Evolutionary conservation across 208 protist species (phyloP).

Genomic region (Trypanosoma melophagium): DNA sequence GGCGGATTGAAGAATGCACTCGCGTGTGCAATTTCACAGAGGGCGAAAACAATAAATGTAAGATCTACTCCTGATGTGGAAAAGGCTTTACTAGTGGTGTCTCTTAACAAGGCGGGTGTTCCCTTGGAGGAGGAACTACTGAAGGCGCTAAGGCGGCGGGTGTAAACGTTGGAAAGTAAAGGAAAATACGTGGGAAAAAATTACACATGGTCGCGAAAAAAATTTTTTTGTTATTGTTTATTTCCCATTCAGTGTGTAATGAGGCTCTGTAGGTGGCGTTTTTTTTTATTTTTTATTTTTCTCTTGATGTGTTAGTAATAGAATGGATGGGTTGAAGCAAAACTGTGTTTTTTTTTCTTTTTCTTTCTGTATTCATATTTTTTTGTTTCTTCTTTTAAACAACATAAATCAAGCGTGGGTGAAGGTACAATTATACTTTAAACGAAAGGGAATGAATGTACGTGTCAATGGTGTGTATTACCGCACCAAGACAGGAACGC

Average conservation of each 20-base stretch:
- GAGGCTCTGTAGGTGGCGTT: too few species aligned
- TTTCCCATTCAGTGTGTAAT: too few species aligned
- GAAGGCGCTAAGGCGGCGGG: conserved; percentile 29
- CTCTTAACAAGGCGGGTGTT: conserved; percentile 63
- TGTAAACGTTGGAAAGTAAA: neutral
- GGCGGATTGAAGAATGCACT: conserved; percentile 29
- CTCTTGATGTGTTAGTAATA: too few species aligned
- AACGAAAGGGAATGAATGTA: conserved; percentile 31
- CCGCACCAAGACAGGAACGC: conserved; percentile 26
- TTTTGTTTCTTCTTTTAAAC: neutral
- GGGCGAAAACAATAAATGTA: conserved; percentile 25
- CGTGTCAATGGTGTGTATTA: conserved; percentile 43
- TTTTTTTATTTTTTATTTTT: too few species aligned
- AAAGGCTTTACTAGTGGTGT: conserved; percentile 70
- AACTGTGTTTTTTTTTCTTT: neutral
- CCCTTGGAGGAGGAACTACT: conserved; percentile 39
- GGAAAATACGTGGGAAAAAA: neutral
- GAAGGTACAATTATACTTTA: neutral
- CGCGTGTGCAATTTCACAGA: conserved; percentile 20
- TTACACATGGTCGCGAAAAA: neutral
- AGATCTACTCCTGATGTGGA: conserved; percentile 28
- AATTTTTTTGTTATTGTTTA: neutral
- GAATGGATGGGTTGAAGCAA: too few species aligned
- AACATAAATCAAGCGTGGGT: neutral
- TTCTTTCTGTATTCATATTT: neutral